phyloP scores from a whole-genome alignment of 148 eudicot species.

The Beta vulgaris region DNA sequence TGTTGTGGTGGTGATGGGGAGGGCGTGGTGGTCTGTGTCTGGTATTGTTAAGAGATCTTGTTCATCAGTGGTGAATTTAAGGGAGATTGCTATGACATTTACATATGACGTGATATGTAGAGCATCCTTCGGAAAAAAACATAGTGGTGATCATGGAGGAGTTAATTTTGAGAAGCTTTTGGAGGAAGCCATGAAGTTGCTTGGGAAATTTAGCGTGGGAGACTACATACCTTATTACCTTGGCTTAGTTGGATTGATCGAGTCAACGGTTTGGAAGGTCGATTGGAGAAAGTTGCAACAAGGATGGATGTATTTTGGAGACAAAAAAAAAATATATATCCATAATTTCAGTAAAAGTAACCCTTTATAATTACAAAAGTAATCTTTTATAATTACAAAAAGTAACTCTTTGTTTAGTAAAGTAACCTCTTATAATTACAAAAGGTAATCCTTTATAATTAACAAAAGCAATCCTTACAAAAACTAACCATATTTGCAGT shows the following conservation, averaged over 20 bases:
- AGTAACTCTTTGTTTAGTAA: no score
- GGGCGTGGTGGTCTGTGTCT: no score
- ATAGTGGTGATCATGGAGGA: not conserved
- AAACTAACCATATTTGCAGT: no score
- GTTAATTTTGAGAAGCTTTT: constrained; percentile 7
- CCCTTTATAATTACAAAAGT: no score
- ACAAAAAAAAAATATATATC: no score
- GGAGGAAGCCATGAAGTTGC: not conserved
- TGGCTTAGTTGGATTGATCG: constrained; percentile 38
- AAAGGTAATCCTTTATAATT: no score
- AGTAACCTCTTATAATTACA: no score
- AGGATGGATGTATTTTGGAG: constrained; percentile 29
- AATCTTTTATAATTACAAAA: no score
- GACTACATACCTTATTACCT: constrained; percentile 46
- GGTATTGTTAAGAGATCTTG: no score
- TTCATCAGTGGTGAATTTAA: not conserved
- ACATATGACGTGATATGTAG: constrained; percentile 8
- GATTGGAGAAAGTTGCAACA: constrained; percentile 27
- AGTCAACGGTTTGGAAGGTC: constrained; percentile 24
- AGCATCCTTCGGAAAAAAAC: constrained; percentile 9
- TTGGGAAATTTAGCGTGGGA: constrained; percentile 31
- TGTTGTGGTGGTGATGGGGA: no score
- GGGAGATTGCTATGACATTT: not conserved
- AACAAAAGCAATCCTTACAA: no score
- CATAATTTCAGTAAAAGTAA: no score